phyloP scores from a whole-genome alignment of 345 rosid genomes.

The thale cress (Arabidopsis thaliana) region TAIR10.1 NC_003070.9:26394501-26395000 shows the following conservation, averaged over 20 bases:
- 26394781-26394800: not conserved
- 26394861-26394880: not conserved
- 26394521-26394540: too few relatives aligned
- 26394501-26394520: too few relatives aligned
- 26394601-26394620: too few relatives aligned
- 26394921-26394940: not conserved
- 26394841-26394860: not conserved
- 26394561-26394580: too few relatives aligned
- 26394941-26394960: not conserved
- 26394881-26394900: not conserved
- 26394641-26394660: too few relatives aligned
- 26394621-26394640: too few relatives aligned
- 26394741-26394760: not conserved
- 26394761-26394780: not conserved
- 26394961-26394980: not conserved
- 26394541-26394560: too few relatives aligned
- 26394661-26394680: not conserved
- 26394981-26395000: too few relatives aligned
- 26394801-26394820: not conserved
- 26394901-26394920: not conserved
- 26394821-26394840: not conserved
- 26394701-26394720: not conserved
- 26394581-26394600: too few relatives aligned
- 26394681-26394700: not conserved
- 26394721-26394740: not conserved